Percentiles rank a stretch among this genome's conserved stretches.
Conservation (phyloP, 768 basidiomycete species). For the Suillus variegatus region DNA sequence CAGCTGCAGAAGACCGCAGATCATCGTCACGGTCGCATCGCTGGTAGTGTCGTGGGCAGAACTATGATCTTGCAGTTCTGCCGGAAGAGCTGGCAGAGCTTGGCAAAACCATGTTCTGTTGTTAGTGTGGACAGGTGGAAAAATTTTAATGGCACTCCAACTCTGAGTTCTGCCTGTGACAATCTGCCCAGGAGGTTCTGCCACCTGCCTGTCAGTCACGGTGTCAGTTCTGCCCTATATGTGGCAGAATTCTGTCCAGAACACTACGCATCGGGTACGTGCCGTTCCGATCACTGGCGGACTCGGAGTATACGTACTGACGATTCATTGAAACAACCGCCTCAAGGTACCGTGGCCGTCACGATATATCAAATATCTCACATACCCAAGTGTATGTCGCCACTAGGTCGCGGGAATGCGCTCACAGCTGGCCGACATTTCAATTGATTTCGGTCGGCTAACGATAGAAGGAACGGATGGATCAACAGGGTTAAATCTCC, state of each 20-base stretch:
- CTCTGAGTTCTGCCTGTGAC: too few species aligned
- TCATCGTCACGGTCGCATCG: background rate
- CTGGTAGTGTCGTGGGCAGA: too few species aligned
- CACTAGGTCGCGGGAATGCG: background rate
- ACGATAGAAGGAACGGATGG: background rate
- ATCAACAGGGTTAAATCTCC: background rate
- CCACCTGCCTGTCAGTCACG: too few species aligned
- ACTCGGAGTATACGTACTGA: too few species aligned
- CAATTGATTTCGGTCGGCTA: background rate
- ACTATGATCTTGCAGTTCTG: too few species aligned
- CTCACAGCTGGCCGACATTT: background rate
- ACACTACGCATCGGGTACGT: background rate
- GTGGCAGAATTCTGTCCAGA: too few species aligned
- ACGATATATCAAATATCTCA: background rate
- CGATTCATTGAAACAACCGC: background rate
- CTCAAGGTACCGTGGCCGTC: background rate
- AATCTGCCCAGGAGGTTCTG: too few species aligned
- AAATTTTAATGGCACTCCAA: too few species aligned
- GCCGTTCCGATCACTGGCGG: background rate
- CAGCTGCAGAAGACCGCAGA: background rate
- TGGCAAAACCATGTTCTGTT: too few species aligned
- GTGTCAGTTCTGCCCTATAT: too few species aligned
- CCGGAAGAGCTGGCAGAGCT: too few species aligned
- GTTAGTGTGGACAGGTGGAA: too few species aligned
- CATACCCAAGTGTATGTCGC: background rate